A percentile compares a stretch with the other conserved stretches of the same genome.
These are phyloP conservation scores for Crataegus laevigata DNA, from an alignment of 306 rosid species.

Conservation along the genomic window DNA sequence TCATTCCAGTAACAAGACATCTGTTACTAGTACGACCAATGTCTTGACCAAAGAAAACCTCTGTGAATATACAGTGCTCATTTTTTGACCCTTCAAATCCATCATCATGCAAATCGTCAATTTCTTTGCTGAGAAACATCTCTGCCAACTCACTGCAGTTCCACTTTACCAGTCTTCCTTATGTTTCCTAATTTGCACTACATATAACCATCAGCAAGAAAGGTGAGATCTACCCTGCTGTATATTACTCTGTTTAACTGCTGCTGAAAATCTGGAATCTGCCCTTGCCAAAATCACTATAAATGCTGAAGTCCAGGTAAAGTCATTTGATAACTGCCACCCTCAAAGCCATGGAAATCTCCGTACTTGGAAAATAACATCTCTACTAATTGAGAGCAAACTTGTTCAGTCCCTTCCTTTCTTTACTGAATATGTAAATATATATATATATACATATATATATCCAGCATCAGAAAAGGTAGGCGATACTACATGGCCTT, in stretches of 20 bases:
- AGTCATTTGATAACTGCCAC: neutral
- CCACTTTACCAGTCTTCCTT: conserved; percentile 25
- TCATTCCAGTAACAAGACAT: conserved; percentile 50
- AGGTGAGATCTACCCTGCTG: conserved; percentile 12
- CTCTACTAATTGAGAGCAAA: neutral
- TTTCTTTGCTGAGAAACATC: conserved; percentile 37
- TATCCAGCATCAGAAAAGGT: neutral
- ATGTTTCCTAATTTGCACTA: conserved; percentile 23
- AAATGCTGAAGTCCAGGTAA: neutral
- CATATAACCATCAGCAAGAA: conserved; percentile 26
- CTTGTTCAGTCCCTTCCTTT: neutral
- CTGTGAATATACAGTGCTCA: conserved; percentile 64
- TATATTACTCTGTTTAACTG: conserved; percentile 3
- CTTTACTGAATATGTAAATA: neutral
- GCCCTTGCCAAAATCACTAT: conserved; percentile 14
- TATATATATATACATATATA: neutral
- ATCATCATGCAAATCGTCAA: conserved; percentile 62
- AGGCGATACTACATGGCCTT: neutral
- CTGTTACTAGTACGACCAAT: conserved; percentile 33
- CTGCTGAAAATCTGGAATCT: neutral
- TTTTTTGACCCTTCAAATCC: conserved; percentile 70
- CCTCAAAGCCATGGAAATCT: neutral
- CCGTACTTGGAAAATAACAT: neutral
- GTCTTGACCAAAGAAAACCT: conserved; percentile 53
- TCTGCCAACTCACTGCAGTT: conserved; percentile 14